These are phyloP conservation scores for Exophiala lecanii-corni DNA, from an alignment of 2,329 filamentous ascomycete genomes.

Conservation along the genomic window DNA sequence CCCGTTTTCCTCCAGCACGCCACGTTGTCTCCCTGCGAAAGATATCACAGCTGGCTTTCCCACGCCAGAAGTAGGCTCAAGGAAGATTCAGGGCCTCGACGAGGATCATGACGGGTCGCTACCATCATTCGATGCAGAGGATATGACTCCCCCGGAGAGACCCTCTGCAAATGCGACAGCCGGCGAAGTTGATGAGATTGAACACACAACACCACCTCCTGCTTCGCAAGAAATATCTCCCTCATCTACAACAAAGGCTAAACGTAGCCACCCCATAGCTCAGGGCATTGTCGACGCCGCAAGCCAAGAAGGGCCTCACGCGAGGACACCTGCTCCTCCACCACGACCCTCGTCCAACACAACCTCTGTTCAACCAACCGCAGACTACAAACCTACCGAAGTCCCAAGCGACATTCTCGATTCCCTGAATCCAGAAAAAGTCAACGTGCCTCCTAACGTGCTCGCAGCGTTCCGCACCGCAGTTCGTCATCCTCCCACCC, in stretches of 20 bases:
- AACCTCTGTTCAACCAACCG: not conserved
- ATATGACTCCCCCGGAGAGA: no score
- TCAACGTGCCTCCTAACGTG: slow-evolving; percentile 24
- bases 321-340: not conserved
- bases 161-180: no score
- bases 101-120: slow-evolving; percentile 5
- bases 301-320: not conserved
- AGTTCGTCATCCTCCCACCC: slow-evolving; percentile 64
- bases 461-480: slow-evolving; percentile 75
- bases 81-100: slow-evolving; percentile 8
- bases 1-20: slow-evolving; percentile 9
- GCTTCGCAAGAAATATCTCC: not conserved
- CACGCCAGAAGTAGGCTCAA: slow-evolving; percentile 15
- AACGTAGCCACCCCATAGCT: not conserved
- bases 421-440: not conserved
- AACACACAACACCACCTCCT: not conserved
- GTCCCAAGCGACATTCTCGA: not conserved
- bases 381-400: not conserved
- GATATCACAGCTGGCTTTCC: slow-evolving; percentile 22
- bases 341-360: not conserved
- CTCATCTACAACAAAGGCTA: not conserved
- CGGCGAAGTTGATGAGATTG: not conserved
- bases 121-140: no score
- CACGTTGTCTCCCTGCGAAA: slow-evolving; percentile 4
- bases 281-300: not conserved